These are phyloP conservation scores for Gloeostereum incarnatum DNA, from an alignment of 768 basidiomycete genomes.

Conservation along the genomic window DNA sequence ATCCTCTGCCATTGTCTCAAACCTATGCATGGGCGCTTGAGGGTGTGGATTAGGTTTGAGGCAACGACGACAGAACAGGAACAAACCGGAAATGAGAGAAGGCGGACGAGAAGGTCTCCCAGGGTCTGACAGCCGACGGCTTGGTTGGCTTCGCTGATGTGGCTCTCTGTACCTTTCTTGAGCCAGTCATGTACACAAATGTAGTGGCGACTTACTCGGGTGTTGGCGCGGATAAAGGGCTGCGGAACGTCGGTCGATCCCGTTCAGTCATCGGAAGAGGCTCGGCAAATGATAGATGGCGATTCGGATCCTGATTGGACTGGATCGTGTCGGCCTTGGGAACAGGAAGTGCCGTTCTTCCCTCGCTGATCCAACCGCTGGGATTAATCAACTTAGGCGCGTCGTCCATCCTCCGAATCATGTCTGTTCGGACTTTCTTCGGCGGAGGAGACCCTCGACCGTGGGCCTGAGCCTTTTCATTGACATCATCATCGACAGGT, in stretches of 20 bases:
- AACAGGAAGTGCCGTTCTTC: conserved; percentile 17
- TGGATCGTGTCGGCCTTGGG: conserved; percentile 12
- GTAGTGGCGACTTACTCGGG: no score
- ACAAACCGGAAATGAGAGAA: conserved; percentile 23
- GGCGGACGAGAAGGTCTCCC: conserved; percentile 21
- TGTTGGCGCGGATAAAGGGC: no score
- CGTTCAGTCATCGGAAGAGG: no score
- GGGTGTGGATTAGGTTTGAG: neutral
- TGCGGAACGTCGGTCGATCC: no score
- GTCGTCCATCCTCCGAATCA: conserved; percentile 70
- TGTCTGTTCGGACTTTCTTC: conserved; percentile 48
- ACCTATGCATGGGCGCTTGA: conserved; percentile 24
- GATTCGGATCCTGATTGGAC: conserved; percentile 7
- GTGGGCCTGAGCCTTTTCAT: conserved; percentile 11
- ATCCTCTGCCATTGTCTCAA: conserved; percentile 21
- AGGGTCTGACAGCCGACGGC: conserved; percentile 29
- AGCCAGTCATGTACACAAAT: no score
- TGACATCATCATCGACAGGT: neutral
- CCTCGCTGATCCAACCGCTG: conserved; percentile 60
- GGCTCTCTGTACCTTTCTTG: no score
- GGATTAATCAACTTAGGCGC: conserved; percentile 65
- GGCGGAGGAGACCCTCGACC: conserved; percentile 1
- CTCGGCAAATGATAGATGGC: conserved; percentile 14
- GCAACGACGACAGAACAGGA: neutral
- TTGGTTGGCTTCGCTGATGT: conserved; percentile 4